Percentiles rank a stretch among this genome's conserved stretches.
Evolutionary conservation across 2,329 filamentous ascomycete genomes (phyloP).

Genomic region (Stagonosporopsis cucurbitacearum): DNA sequence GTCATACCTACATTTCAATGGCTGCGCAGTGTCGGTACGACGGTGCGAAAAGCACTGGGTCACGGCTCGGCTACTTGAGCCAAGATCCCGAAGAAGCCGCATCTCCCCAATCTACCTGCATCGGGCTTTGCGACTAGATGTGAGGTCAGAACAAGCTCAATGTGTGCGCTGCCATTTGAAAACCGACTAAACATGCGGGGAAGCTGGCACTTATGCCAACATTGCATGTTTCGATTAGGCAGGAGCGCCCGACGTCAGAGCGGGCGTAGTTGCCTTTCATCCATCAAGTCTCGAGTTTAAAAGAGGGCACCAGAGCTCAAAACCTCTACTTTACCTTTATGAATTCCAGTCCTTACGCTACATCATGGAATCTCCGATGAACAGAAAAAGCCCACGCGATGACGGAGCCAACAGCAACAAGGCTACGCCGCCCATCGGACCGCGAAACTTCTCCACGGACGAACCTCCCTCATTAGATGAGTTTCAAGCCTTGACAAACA

Average conservation of each 20-base stretch:
- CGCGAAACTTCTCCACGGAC: conserved; percentile 38
- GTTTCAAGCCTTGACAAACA: conserved; percentile 56
- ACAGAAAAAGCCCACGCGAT: not conserved
- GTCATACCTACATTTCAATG: not conserved
- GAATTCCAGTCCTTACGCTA: not conserved
- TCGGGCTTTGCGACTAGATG: not conserved
- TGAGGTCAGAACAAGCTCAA: not conserved
- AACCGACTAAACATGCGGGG: not conserved
- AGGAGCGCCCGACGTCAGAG: not conserved
- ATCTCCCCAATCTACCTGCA: not conserved
- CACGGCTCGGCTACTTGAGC: conserved; percentile 2
- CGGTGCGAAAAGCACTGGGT: not conserved
- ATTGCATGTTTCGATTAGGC: not conserved
- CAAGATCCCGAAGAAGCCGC: conserved; percentile 14
- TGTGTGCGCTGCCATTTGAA: not conserved
- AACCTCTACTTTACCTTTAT: not conserved
- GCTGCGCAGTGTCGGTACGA: not conserved
- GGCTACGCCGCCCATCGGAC: conserved; percentile 19
- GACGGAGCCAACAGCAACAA: not conserved
- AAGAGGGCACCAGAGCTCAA: not conserved
- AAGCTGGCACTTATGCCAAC: not conserved
- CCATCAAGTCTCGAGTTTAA: not conserved
- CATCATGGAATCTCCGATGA: conserved; percentile 4
- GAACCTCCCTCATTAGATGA: conserved; percentile 50
- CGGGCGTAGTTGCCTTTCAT: not conserved